Evolutionary conservation across 2,329 filamentous ascomycete genomes (phyloP).

Genomic region (Nemania bipapillata): DNA sequence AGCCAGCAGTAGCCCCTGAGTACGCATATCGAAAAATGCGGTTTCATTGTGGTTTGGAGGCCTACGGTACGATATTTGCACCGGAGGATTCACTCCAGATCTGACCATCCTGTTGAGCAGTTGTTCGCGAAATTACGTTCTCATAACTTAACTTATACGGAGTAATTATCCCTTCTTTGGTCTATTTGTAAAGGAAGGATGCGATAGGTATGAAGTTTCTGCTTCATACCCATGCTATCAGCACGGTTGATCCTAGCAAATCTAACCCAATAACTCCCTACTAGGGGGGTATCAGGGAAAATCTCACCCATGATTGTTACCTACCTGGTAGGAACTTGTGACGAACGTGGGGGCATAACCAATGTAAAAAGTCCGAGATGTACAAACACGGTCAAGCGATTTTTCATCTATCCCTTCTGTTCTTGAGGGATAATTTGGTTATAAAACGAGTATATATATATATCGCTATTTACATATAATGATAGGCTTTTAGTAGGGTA

Average conservation of each 20-base stretch:
- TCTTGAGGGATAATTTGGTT: neutral
- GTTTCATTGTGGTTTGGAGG: conserved; percentile 9
- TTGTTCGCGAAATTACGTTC: neutral
- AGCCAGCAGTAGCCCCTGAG: conserved; percentile 6
- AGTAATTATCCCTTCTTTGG: neutral
- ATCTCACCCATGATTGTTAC: conserved; percentile 12
- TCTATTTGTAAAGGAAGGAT: neutral
- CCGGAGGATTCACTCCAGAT: conserved; percentile 2
- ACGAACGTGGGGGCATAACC: neutral
- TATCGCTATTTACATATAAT: too few species aligned
- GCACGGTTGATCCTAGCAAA: neutral
- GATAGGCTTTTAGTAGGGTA: too few species aligned
- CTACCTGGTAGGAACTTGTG: conserved; percentile 7
- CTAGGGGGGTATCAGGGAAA: neutral
- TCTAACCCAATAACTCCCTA: neutral
- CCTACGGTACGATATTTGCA: neutral
- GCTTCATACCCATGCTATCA: neutral
- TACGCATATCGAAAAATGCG: neutral
- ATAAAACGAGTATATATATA: neutral
- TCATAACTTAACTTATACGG: neutral
- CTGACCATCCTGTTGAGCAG: neutral
- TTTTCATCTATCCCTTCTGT: neutral
- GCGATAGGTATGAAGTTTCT: neutral
- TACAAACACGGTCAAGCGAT: neutral
- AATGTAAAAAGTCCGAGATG: neutral